These are phyloP conservation scores for Ustilago crameri DNA, from an alignment of 1,284 basidiomycete species.

Conservation along the genomic window DNA sequence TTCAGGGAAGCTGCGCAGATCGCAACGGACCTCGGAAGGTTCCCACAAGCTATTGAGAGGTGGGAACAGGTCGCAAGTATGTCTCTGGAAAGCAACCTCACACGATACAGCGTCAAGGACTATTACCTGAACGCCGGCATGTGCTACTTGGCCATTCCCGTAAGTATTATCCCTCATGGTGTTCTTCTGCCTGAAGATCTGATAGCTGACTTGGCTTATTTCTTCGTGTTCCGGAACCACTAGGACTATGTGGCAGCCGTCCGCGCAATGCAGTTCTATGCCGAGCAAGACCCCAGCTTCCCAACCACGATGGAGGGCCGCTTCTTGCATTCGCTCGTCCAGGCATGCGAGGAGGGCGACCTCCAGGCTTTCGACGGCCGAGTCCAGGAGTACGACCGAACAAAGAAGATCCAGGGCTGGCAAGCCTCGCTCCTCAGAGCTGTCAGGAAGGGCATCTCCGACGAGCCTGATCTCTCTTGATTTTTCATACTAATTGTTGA, in stretches of 20 bases:
- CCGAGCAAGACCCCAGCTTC: slow-evolving; percentile 64
- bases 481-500: not conserved
- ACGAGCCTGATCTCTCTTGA: slow-evolving; percentile 66
- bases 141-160: slow-evolving; percentile 88
- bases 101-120: slow-evolving; percentile 99
- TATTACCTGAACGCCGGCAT: slow-evolving; percentile 90
- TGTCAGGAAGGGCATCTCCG: slow-evolving; percentile 61
- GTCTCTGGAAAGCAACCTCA: slow-evolving; percentile 83
- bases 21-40: slow-evolving; percentile 88
- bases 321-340: slow-evolving; percentile 63
- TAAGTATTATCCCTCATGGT: slow-evolving; percentile 70
- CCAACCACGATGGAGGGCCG: slow-evolving; percentile 65
- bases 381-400: slow-evolving; percentile 65
- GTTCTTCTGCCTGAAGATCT: no score
- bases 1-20: slow-evolving; percentile 96
- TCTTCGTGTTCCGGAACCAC: not conserved
- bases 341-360: slow-evolving; percentile 64
- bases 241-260: slow-evolving; percentile 64
- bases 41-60: slow-evolving; percentile 82
- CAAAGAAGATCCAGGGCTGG: slow-evolving; percentile 64
- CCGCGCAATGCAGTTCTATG: slow-evolving; percentile 67
- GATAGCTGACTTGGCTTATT: not conserved
- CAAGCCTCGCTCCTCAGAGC: slow-evolving; percentile 61
- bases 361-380: slow-evolving; percentile 56
- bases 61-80: slow-evolving; percentile 91